These are phyloP conservation scores for Astrothelium macrocarpum DNA, from an alignment of 495 filamentous ascomycete genomes.

Conservation along the genomic window DNA sequence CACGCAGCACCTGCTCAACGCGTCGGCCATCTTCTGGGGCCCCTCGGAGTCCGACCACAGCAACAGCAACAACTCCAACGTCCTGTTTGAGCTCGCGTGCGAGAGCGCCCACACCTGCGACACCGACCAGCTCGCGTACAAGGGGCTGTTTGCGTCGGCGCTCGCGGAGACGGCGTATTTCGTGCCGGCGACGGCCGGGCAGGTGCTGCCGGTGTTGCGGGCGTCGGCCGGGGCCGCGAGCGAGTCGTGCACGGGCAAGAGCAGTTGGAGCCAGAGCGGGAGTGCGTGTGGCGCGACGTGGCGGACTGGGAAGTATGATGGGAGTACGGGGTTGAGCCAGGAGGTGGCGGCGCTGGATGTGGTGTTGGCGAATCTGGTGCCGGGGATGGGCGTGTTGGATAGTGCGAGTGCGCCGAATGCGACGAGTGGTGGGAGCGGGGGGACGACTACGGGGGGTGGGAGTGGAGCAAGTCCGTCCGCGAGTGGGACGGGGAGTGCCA, in stretches of 20 bases:
- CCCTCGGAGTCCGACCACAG: constrained; percentile 24
- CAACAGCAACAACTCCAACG: constrained; percentile 14
- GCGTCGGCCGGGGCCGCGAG: constrained; percentile 33
- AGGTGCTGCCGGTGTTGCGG: constrained; percentile 26
- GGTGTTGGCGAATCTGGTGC: constrained; percentile 39
- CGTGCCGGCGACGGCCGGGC: constrained; percentile 29
- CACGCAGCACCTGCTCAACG: background rate
- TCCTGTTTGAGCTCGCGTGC: constrained; percentile 36
- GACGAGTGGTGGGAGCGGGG: background rate
- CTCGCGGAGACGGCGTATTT: constrained; percentile 31
- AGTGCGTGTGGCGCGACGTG: constrained; percentile 30
- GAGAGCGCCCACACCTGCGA: constrained; percentile 30
- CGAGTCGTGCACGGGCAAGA: constrained; percentile 29
- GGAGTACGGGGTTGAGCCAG: constrained; percentile 45
- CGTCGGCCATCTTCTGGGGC: constrained; percentile 22
- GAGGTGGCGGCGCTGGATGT: constrained; percentile 64
- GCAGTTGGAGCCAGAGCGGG: background rate
- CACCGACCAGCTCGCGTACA: constrained; percentile 35
- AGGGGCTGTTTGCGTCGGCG: constrained; percentile 35
- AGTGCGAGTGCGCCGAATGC: background rate
- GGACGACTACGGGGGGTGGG: background rate
- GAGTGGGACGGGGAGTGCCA: background rate
- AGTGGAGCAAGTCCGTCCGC: background rate
- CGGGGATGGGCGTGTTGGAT: background rate
- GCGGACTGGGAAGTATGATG: constrained; percentile 33